Evolutionary conservation across 1,284 basidiomycete species (phyloP).

Genomic region (Fistulinella cinereoalba): DNA sequence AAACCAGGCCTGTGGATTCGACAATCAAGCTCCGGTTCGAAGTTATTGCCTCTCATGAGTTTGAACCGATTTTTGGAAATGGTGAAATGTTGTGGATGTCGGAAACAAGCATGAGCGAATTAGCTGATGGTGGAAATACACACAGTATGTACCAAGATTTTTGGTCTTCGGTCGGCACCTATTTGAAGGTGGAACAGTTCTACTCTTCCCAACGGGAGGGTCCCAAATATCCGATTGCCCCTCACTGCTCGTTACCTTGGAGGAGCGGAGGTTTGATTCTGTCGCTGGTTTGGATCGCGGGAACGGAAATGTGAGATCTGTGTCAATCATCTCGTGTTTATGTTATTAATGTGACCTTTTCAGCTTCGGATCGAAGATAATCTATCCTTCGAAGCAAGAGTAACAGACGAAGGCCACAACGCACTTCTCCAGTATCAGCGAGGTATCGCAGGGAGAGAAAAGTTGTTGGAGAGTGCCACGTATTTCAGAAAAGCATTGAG

Average conservation of each 20-base stretch:
- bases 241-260: neutral
- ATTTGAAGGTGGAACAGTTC: too few species aligned
- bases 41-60: neutral
- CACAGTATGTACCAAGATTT: neutral
- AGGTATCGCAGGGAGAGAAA: neutral
- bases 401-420: neutral
- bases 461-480: neutral
- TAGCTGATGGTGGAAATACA: neutral
- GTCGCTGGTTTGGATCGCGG: neutral
- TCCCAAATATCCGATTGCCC: neutral
- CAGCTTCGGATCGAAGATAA: neutral
- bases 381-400: neutral
- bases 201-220: too few species aligned
- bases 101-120: neutral
- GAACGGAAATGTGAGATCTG: neutral
- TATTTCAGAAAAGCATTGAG: neutral
- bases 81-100: neutral
- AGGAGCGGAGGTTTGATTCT: neutral
- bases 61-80: neutral
- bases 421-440: neutral
- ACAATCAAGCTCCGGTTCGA: neutral
- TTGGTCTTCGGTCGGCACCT: too few species aligned
- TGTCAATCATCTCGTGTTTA: neutral
- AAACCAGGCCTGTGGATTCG: neutral
- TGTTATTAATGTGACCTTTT: neutral